Base-by-base conservation (phyloP, 345 rosid species). In the Linum lewisii region DNA sequence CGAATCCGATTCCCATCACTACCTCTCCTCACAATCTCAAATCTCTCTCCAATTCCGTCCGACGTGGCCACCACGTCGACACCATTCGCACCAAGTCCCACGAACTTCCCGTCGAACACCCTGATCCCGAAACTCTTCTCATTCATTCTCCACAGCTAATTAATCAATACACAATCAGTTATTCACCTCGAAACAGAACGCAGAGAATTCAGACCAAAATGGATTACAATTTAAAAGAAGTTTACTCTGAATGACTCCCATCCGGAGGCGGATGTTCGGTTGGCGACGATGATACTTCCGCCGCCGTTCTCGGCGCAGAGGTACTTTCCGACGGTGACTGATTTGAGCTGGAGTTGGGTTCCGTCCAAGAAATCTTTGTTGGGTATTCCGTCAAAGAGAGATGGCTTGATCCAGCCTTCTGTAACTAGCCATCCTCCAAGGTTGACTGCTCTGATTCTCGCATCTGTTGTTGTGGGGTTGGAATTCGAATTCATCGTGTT, bases 341-440 rank as follows among this genome's bases (percentile, higher is more conserved):
- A 84, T 63, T 73, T 73, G 29, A 84, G 61, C 76, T 80, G 87
- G 55, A 84, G 77, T 24, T 58, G 70, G 1, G 81, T 78, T 59
- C 85, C 87, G 44, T 84, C 87, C 85, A 84, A 64, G 64, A 84
- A 78, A 64, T 84, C 82, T 60, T 72, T 78, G 75, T 82, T 78
- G 63, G 80, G 63, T 69, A 84, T 82, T 66, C 81, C 82, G 34
- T 84, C 74, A 16, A 84, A 84, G 23, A 84, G 87, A 60, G 85
- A 73, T 38, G 87, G 91, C 21, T 78, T 76, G 51, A 80, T 84
- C 91, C 87, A 82, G 26, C 85, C 85, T 82, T 82, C 91, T 0
- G 84, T 73, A 11, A 84, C 82, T 0, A 82, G 73, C 91, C 91
- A 84, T 8, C 91, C 91, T 59, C 87, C 87, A 13, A 84, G 87